Conservation (phyloP, 2,329 filamentous ascomycete genomes). For the Colletotrichum orchidophilum region DNA sequence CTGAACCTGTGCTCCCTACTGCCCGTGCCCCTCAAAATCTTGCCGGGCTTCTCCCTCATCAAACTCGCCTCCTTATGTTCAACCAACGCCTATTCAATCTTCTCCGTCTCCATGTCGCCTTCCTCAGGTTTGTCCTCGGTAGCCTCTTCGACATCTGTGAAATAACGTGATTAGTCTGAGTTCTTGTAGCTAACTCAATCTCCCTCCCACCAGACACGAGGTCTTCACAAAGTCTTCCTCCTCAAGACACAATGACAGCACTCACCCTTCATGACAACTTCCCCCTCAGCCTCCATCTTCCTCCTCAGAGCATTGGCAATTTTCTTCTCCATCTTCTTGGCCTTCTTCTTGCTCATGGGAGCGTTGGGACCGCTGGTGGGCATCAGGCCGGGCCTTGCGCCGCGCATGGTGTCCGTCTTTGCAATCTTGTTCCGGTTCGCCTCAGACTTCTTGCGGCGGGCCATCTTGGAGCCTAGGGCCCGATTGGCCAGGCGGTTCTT, state of each 20-base stretch:
- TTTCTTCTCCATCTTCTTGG: constrained; percentile 64
- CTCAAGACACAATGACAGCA: not conserved
- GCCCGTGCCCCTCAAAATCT: not conserved
- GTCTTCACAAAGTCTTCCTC: not conserved
- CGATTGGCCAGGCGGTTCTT: constrained; percentile 61
- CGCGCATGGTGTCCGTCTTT: constrained; percentile 56
- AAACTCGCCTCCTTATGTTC: not conserved
- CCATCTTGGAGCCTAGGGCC: constrained; percentile 54
- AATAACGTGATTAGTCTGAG: not conserved
- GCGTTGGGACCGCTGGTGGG: constrained; percentile 64
- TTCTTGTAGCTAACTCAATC: too few relatives aligned
- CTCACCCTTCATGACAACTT: constrained; percentile 59
- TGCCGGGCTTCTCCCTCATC: not conserved
- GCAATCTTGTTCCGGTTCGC: constrained; percentile 49
- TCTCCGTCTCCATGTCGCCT: constrained; percentile 18
- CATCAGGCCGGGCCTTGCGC: constrained; percentile 61
- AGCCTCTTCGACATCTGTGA: not conserved
- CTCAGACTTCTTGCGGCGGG: constrained; percentile 52
- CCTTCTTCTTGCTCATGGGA: constrained; percentile 63
- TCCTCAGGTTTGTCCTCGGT: not conserved
- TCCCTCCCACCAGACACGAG: not conserved
- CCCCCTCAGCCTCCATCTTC: constrained; percentile 60
- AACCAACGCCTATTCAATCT: constrained; percentile 1
- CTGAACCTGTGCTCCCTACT: not conserved
- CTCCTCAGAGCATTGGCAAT: constrained; percentile 61